A percentile compares a stretch with the other conserved stretches of the same genome.
Conservation (phyloP, 768 basidiomycete species). For the Mycena pura region DNA sequence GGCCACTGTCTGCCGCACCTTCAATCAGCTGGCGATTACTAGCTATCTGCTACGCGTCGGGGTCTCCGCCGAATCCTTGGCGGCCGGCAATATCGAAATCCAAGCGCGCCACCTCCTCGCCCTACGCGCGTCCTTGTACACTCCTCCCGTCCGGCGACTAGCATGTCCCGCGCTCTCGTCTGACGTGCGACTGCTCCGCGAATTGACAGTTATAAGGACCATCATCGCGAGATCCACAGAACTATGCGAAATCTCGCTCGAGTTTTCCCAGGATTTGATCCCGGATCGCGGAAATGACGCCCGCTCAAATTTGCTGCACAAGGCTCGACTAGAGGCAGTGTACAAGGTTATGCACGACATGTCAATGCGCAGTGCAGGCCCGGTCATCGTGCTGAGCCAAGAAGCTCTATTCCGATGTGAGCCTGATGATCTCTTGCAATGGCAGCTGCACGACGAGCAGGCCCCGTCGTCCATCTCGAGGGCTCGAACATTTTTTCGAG, state of each 20-base stretch:
- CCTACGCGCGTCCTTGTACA: not conserved
- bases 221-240: not conserved
- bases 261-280: not conserved
- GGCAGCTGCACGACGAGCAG: not conserved
- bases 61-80: not conserved
- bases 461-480: too few species aligned
- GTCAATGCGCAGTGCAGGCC: not conserved
- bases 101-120: not conserved
- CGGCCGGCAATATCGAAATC: not conserved
- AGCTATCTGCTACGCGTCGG: not conserved
- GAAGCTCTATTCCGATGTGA: not conserved
- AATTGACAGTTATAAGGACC: not conserved
- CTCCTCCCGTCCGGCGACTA: not conserved
- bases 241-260: not conserved
- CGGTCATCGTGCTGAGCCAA: not conserved
- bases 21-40: slow-evolving; percentile 2
- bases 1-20: not conserved
- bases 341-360: not conserved
- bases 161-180: not conserved
- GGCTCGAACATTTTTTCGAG: not conserved
- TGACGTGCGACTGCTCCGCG: not conserved
- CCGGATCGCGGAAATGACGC: too few species aligned
- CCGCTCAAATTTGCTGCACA: too few species aligned
- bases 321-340: not conserved
- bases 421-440: not conserved